phyloP scores from a whole-genome alignment of 2,329 filamentous ascomycete species.

The Sporothrix phasma region DNA sequence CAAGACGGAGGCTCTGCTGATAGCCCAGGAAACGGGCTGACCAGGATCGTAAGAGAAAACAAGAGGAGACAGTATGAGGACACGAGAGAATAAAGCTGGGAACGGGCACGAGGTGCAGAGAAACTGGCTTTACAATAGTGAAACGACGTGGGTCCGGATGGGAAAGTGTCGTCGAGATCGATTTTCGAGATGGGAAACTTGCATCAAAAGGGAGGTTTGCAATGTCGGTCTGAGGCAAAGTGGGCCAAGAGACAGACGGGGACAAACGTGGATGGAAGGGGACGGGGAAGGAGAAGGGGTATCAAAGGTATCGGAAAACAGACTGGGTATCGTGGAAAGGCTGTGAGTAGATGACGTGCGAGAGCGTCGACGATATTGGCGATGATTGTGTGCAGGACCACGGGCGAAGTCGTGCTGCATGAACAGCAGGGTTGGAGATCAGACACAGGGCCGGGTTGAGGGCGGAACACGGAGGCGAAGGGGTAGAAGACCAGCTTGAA shows the following conservation, averaged over 20 bases:
- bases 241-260: neutral
- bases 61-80: neutral
- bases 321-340: no score
- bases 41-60: neutral
- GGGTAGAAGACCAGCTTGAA: no score
- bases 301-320: neutral
- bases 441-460: conserved; percentile 20
- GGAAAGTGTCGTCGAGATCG: conserved; percentile 1
- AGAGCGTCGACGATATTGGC: neutral
- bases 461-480: conserved; percentile 23
- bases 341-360: neutral
- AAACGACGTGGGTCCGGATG: neutral
- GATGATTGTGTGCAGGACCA: conserved; percentile 4
- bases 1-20: conserved; percentile 10
- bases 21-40: neutral
- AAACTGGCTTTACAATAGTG: neutral
- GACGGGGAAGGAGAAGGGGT: neutral
- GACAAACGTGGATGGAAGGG: neutral
- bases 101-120: neutral
- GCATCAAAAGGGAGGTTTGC: neutral
- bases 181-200: conserved; percentile 10
- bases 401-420: conserved; percentile 1
- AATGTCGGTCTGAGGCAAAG: neutral
- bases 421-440: conserved; percentile 23
- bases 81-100: neutral